Conservation (phyloP, 345 rosid species). For the Sonneratia caseolaris region DNA sequence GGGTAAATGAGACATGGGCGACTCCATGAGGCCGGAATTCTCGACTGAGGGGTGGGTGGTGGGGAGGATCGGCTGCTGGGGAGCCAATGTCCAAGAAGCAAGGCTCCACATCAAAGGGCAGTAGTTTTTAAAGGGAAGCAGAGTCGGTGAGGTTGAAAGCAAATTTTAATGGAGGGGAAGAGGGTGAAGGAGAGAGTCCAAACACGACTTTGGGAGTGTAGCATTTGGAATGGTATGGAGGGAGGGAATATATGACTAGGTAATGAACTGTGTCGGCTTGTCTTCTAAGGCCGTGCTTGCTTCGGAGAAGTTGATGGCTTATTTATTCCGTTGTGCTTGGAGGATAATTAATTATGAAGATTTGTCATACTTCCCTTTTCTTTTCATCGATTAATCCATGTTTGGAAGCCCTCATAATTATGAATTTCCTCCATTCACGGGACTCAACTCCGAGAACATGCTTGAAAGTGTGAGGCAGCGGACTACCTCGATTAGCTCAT, state of each 20-base stretch:
- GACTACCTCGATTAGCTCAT: too few relatives aligned
- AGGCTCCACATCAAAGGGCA: slow-evolving; percentile 8
- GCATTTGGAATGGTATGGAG: slow-evolving; percentile 34
- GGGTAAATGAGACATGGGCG: too few relatives aligned
- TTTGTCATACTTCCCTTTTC: too few relatives aligned
- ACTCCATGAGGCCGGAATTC: neutral
- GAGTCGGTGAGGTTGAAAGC: too few relatives aligned
- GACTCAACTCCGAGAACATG: too few relatives aligned
- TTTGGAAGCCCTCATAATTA: too few relatives aligned
- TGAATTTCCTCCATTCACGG: too few relatives aligned
- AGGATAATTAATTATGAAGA: too few relatives aligned
- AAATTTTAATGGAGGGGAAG: too few relatives aligned
- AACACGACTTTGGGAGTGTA: slow-evolving; percentile 17
- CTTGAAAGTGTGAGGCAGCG: too few relatives aligned
- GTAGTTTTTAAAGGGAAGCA: too few relatives aligned
- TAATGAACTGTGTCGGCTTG: slow-evolving; percentile 14
- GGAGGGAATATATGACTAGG: slow-evolving; percentile 29
- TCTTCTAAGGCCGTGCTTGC: slow-evolving; percentile 13
- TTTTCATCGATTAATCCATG: too few relatives aligned
- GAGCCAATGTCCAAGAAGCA: slow-evolving; percentile 33
- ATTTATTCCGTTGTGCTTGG: slow-evolving; percentile 11
- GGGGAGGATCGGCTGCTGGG: slow-evolving; percentile 27
- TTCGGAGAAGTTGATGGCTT: slow-evolving; percentile 23
- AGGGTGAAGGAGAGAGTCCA: slow-evolving; percentile 19
- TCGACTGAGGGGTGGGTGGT: slow-evolving; percentile 21